Evolutionary conservation across 306 rosid genomes (phyloP).

Genomic region (Malus sieversii): DNA sequence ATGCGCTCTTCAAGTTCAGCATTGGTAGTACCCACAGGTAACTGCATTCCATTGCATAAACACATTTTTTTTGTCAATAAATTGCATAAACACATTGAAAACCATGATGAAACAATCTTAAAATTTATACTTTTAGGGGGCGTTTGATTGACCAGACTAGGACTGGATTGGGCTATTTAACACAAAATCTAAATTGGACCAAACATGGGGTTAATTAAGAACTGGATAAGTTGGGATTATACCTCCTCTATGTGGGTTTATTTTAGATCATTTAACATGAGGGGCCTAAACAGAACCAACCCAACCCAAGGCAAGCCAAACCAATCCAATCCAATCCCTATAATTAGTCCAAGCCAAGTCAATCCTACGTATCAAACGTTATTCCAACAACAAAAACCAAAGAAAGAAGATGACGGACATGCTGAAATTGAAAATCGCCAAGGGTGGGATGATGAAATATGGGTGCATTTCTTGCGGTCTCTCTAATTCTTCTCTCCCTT

Average conservation of each 20-base stretch:
- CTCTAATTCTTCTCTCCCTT: conserved; percentile 61
- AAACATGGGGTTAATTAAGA: too few species aligned
- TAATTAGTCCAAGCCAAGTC: neutral
- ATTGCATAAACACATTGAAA: conserved; percentile 4
- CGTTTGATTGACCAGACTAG: neutral
- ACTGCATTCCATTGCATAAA: conserved; percentile 31
- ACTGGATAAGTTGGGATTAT: neutral
- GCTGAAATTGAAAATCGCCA: conserved; percentile 60
- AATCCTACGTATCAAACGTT: neutral
- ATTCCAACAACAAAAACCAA: conserved; percentile 2
- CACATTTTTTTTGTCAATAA: neutral
- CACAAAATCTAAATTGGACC: neutral
- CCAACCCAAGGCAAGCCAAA: neutral
- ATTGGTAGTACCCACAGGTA: conserved; percentile 42
- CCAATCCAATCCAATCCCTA: neutral
- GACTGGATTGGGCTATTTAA: neutral
- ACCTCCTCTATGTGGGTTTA: neutral
- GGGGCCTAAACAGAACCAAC: neutral
- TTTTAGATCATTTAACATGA: neutral
- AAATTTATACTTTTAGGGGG: neutral
- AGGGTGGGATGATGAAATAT: conserved; percentile 59
- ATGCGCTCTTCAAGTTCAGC: conserved; percentile 65
- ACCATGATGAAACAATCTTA: neutral
- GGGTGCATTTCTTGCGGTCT: conserved; percentile 50
- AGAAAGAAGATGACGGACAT: conserved; percentile 38